A percentile compares a stretch with the other conserved stretches of the same genome.
Conservation (phyloP, 2,329 filamentous ascomycete species). For the Pyrenophora seminiperda region DNA sequence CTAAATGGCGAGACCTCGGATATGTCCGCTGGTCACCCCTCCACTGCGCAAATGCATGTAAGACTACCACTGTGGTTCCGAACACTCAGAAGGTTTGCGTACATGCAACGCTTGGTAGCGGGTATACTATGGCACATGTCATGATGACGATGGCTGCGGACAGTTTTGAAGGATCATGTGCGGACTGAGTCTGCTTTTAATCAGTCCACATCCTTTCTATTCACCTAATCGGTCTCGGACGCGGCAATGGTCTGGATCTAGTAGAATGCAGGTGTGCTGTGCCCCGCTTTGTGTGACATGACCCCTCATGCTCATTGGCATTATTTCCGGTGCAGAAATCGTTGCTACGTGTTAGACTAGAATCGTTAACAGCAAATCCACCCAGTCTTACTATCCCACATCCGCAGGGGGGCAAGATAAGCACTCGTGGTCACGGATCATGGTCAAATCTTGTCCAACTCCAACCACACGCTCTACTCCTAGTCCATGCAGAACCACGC, state of each 20-base stretch:
- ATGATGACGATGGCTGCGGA: slow-evolving; percentile 1
- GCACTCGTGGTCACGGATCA: not conserved
- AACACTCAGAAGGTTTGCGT: too few species aligned
- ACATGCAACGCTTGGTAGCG: too few species aligned
- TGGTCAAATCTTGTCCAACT: too few species aligned
- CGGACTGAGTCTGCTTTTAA: not conserved
- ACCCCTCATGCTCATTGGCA: slow-evolving; percentile 13
- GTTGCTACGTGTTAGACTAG: not conserved
- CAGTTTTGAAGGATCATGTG: not conserved
- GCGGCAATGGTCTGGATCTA: slow-evolving; percentile 10
- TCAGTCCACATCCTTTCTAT: not conserved
- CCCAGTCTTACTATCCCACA: too few species aligned
- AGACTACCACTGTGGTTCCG: not conserved
- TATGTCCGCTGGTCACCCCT: not conserved
- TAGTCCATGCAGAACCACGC: slow-evolving; percentile 9
- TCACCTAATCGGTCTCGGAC: slow-evolving; percentile 4
- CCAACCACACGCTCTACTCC: slow-evolving; percentile 3
- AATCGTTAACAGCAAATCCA: too few species aligned
- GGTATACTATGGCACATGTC: not conserved
- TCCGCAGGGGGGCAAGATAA: not conserved
- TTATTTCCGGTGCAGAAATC: slow-evolving; percentile 2
- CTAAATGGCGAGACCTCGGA: slow-evolving; percentile 1
- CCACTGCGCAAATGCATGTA: too few species aligned
- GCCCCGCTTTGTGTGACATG: slow-evolving; percentile 16
- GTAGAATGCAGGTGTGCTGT: slow-evolving; percentile 11